Evolutionary conservation across 495 filamentous ascomycete species (phyloP).

Genomic region (Daldinia vernicosa): DNA sequence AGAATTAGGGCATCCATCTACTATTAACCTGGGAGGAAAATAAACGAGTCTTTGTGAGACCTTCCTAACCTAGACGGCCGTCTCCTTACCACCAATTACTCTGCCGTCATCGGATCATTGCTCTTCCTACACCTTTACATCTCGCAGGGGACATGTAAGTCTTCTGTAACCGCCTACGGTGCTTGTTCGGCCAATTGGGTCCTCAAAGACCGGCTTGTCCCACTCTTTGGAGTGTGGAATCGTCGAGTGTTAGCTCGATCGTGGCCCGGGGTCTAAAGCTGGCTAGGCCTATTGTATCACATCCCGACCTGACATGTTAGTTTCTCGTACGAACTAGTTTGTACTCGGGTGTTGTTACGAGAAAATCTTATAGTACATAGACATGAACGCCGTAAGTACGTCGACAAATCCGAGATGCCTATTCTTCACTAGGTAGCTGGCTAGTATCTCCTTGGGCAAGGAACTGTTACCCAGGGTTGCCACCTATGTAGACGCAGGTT

Average conservation of each 20-base stretch:
- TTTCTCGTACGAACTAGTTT: background rate
- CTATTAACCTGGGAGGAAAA: constrained; percentile 1
- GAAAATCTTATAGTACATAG: background rate
- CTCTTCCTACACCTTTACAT: constrained; percentile 8
- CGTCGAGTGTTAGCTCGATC: background rate
- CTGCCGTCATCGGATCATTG: constrained; percentile 33
- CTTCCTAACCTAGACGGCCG: constrained; percentile 33
- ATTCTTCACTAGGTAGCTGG: constrained; percentile 2
- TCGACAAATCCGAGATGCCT: background rate
- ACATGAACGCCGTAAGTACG: background rate
- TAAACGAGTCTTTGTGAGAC: constrained; percentile 28
- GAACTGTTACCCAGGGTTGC: background rate
- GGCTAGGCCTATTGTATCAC: background rate
- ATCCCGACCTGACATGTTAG: background rate
- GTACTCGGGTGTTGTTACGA: background rate
- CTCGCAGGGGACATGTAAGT: constrained; percentile 9
- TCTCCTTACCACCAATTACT: constrained; percentile 1
- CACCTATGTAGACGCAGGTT: constrained; percentile 5
- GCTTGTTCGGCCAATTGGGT: constrained; percentile 36
- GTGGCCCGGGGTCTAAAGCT: background rate
- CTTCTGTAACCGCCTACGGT: constrained; percentile 15
- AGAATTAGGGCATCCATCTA: background rate
- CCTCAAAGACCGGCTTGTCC: constrained; percentile 6
- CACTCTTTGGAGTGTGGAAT: background rate
- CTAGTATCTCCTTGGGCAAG: background rate